Percentiles rank a stretch among this genome's conserved stretches.
Evolutionary conservation across 495 filamentous ascomycete species (phyloP).

Genomic region (Venustampulla echinocandica): DNA sequence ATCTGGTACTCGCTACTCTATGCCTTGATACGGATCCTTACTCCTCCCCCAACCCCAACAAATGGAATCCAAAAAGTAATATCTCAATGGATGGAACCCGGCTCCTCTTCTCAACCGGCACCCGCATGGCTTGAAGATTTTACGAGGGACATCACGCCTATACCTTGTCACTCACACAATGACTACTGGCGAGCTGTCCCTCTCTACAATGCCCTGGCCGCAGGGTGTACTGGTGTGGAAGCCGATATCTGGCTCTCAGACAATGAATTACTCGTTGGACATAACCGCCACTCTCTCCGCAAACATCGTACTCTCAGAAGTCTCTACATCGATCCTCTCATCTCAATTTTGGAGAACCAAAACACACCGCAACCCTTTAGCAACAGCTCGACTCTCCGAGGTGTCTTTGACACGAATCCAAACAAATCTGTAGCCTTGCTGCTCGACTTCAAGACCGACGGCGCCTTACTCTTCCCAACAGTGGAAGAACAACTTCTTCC

Average conservation of each 20-base stretch:
- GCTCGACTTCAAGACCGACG: constrained; percentile 37
- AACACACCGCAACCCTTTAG: constrained; percentile 5
- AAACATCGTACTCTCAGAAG: constrained; percentile 16
- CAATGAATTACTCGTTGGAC: constrained; percentile 25
- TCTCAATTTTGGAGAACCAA: constrained; percentile 26
- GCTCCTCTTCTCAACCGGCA: neutral
- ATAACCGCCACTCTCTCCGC: constrained; percentile 21
- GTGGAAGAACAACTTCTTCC: constrained; percentile 31
- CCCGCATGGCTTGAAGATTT: neutral
- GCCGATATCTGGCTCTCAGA: constrained; percentile 26
- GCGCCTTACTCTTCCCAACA: constrained; percentile 27
- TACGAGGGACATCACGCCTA: constrained; percentile 17
- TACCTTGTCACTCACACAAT: constrained; percentile 27
- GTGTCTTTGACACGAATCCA: constrained; percentile 34
- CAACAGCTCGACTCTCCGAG: constrained; percentile 6
- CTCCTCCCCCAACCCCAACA: neutral
- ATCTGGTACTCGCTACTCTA: neutral
- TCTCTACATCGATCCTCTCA: constrained; percentile 25
- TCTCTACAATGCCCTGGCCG: constrained; percentile 21
- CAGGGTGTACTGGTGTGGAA: constrained; percentile 28
- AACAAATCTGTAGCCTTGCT: constrained; percentile 32
- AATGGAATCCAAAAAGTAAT: neutral
- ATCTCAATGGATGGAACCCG: neutral
- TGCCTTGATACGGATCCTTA: neutral
- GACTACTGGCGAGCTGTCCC: constrained; percentile 26